Conservation (phyloP, 169 alveolate genomes). For the Pseudocohnilembus persalinus region DNA sequence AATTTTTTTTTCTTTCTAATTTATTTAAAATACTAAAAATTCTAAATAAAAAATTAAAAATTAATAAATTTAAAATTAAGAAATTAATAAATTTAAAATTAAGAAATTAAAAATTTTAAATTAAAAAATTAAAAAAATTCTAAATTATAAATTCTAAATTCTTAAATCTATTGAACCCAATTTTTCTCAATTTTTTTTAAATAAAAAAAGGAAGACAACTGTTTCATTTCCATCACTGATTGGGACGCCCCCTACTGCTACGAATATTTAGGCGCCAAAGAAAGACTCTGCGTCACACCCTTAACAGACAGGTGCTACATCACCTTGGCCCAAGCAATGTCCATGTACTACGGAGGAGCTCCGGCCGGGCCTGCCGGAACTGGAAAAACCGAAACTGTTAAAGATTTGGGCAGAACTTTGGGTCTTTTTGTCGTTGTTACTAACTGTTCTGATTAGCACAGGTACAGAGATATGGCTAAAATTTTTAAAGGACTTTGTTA, state of each 20-base stretch:
- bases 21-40: too few relatives aligned
- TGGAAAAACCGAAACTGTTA: constrained; percentile 94
- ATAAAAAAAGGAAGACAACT: constrained; percentile 87
- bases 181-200: too few relatives aligned
- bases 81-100: too few relatives aligned
- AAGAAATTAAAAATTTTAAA: too few relatives aligned
- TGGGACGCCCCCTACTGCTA: constrained; percentile 93
- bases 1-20: too few relatives aligned
- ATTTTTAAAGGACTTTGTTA: constrained; percentile 93
- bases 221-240: constrained; percentile 91
- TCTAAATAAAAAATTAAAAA: too few relatives aligned
- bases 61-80: too few relatives aligned
- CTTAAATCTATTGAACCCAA: too few relatives aligned
- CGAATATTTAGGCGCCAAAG: constrained; percentile 95
- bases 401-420: constrained; percentile 94
- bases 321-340: constrained; percentile 93
- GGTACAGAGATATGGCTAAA: constrained; percentile 95
- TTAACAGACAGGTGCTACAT: constrained; percentile 94
- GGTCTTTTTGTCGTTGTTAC: constrained; percentile 96
- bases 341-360: constrained; percentile 96
- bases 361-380: constrained; percentile 96
- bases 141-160: too few relatives aligned
- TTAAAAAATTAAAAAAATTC: too few relatives aligned
- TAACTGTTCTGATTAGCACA: constrained; percentile 95
- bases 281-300: constrained; percentile 94